Evolutionary conservation across 2,329 filamentous ascomycete species (phyloP).

Genomic region (Clonostachys chloroleuca): DNA sequence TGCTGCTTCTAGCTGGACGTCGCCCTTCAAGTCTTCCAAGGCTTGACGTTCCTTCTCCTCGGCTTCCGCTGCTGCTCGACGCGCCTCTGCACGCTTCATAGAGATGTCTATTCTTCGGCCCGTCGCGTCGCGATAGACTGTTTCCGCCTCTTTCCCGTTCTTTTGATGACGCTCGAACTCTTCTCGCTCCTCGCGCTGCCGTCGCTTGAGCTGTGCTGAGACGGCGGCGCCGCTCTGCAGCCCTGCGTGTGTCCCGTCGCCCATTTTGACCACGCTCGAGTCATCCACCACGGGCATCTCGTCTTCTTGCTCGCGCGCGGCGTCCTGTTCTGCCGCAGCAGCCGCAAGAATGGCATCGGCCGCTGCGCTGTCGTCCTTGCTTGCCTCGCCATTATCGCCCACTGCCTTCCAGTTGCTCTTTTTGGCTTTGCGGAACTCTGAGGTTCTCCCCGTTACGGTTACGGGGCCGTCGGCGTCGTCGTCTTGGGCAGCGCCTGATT

Average conservation of each 20-base stretch:
- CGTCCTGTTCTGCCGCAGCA: constrained; percentile 62
- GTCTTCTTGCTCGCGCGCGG: constrained; percentile 40
- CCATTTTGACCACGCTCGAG: constrained; percentile 63
- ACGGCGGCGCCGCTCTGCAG: constrained; percentile 82
- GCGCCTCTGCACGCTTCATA: constrained; percentile 83
- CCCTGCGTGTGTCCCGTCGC: constrained; percentile 81
- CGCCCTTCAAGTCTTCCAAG: constrained; percentile 71
- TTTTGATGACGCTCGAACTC: constrained; percentile 40
- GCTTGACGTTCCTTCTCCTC: constrained; percentile 68
- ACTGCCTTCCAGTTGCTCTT: constrained; percentile 79
- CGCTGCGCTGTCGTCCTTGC: constrained; percentile 45
- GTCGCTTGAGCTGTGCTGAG: constrained; percentile 60
- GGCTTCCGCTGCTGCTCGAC: constrained; percentile 59
- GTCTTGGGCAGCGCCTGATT: constrained; percentile 33
- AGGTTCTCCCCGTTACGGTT: constrained; percentile 43
- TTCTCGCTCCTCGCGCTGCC: constrained; percentile 59
- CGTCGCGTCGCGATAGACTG: constrained; percentile 91
- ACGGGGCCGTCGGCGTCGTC: constrained; percentile 50
- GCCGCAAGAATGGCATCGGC: constrained; percentile 77
- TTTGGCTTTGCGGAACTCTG: constrained; percentile 70
- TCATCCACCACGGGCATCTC: constrained; percentile 43
- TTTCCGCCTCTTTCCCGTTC: constrained; percentile 60
- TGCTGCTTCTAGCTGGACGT: constrained; percentile 73
- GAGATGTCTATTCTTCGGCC: constrained; percentile 91
- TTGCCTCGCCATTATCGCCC: constrained; percentile 26